These are phyloP conservation scores for Phytophthora niederhauseri DNA, from an alignment of 352 stramenopile genomes.

Conservation along the genomic window DNA sequence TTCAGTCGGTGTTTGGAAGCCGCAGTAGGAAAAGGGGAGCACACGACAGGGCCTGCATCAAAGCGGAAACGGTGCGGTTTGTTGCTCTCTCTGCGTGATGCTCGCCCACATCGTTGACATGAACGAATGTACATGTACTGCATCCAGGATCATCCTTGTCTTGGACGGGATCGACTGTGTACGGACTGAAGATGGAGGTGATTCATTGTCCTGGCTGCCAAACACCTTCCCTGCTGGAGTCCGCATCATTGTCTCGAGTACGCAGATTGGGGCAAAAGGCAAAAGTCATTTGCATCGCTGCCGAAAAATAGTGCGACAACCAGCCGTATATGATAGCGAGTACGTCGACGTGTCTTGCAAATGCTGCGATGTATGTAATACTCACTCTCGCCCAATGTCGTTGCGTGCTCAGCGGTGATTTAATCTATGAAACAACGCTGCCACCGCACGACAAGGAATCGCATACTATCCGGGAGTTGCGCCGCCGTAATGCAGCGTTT, in stretches of 20 bases:
- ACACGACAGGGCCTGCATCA: slow-evolving; percentile 26
- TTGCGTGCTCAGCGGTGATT: slow-evolving; percentile 47
- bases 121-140: not conserved
- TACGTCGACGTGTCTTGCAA: slow-evolving; percentile 24
- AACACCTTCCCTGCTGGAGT: slow-evolving; percentile 72
- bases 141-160: slow-evolving; percentile 72
- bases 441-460: slow-evolving; percentile 53
- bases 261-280: slow-evolving; percentile 36
- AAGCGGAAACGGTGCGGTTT: slow-evolving; percentile 37
- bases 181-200: slow-evolving; percentile 78
- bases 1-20: slow-evolving; percentile 79
- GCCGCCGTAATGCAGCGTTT: slow-evolving; percentile 62
- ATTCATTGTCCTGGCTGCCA: slow-evolving; percentile 86
- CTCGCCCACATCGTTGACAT: slow-evolving; percentile 5
- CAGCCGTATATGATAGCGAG: slow-evolving; percentile 69
- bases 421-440: slow-evolving; percentile 69
- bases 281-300: slow-evolving; percentile 45
- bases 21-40: slow-evolving; percentile 53
- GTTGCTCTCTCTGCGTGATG: not conserved
- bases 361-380: not conserved
- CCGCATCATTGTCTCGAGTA: slow-evolving; percentile 77
- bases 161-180: slow-evolving; percentile 85
- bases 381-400: slow-evolving; percentile 4
- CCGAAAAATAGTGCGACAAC: slow-evolving; percentile 48
- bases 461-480: slow-evolving; percentile 76